A percentile compares a stretch with the other conserved stretches of the same genome.
Conservation (phyloP, 2,329 filamentous ascomycete genomes). For the Colletotrichum caudatum region DNA sequence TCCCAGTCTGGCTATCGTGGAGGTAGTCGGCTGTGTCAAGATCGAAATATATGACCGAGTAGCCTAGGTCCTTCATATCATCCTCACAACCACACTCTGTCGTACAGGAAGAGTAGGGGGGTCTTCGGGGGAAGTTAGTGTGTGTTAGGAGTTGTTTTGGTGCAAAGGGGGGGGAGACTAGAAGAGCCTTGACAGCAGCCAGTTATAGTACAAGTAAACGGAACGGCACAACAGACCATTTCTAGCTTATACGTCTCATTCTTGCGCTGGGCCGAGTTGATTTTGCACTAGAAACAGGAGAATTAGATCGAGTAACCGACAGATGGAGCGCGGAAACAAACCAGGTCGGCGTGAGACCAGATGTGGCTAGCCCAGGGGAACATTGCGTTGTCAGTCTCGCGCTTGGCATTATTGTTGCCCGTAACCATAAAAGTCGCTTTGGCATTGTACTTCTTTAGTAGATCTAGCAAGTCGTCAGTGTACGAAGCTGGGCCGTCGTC, state of each 20-base stretch:
- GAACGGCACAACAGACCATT: constrained; percentile 10
- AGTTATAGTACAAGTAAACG: constrained; percentile 48
- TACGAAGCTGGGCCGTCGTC: constrained; percentile 61
- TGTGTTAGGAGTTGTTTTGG: background rate
- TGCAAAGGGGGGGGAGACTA: background rate
- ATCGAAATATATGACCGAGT: constrained; percentile 53
- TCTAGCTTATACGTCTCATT: constrained; percentile 47
- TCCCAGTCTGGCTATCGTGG: constrained; percentile 47
- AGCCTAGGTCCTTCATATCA: constrained; percentile 48
- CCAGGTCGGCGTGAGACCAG: constrained; percentile 60
- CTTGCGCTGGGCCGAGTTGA: constrained; percentile 53
- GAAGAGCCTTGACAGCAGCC: constrained; percentile 61
- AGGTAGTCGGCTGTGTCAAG: constrained; percentile 54
- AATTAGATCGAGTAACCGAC: constrained; percentile 45
- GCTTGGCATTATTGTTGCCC: constrained; percentile 60
- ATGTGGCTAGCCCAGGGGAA: constrained; percentile 50
- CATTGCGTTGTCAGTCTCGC: constrained; percentile 56
- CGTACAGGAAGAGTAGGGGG: constrained; percentile 59
- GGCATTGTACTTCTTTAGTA: constrained; percentile 49
- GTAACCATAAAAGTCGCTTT: constrained; percentile 58
- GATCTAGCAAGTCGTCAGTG: constrained; percentile 56
- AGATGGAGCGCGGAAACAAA: background rate
- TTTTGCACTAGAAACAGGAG: constrained; percentile 43
- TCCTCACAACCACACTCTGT: constrained; percentile 31
- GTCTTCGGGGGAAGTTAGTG: constrained; percentile 39